Conservation (phyloP, 176 grass and related monocot species). For the Tillandsia fasciculata region DNA sequence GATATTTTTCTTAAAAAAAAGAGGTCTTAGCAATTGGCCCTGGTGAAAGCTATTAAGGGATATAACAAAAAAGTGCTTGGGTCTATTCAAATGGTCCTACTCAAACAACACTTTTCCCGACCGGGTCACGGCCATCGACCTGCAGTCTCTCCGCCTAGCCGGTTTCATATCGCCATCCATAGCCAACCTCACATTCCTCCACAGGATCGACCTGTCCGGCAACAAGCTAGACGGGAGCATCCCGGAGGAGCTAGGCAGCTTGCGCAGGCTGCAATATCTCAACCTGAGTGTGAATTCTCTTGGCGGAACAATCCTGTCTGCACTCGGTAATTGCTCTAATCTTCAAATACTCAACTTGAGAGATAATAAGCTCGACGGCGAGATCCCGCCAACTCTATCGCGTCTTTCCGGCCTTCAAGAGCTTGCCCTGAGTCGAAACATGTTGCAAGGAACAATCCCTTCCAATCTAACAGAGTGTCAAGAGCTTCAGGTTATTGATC, state of each 20-base stretch:
- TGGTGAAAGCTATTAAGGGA: no score
- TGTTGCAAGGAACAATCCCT: neutral
- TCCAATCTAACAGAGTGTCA: neutral
- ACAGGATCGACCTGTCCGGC: neutral
- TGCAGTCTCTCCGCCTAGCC: neutral
- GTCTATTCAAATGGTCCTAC: no score
- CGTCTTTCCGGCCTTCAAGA: neutral
- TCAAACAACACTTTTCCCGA: no score
- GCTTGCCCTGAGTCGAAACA: slow-evolving; percentile 12
- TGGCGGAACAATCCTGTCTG: neutral
- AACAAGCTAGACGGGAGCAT: slow-evolving; percentile 26
- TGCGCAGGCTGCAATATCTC: slow-evolving; percentile 3
- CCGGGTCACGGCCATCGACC: slow-evolving; percentile 2
- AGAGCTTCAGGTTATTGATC: neutral
- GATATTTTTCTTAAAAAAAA: no score
- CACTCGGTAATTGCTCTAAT: slow-evolving; percentile 11
- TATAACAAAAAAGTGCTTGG: no score
- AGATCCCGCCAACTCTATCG: slow-evolving; percentile 10
- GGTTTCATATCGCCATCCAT: slow-evolving; percentile 15
- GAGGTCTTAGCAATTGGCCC: no score
- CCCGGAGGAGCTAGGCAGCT: slow-evolving; percentile 7
- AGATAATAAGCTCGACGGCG: slow-evolving; percentile 14
- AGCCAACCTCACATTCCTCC: slow-evolving; percentile 6
- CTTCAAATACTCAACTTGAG: slow-evolving; percentile 23
- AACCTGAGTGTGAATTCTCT: neutral